Conservation (phyloP, 2,329 filamentous ascomycete species). For the Ambrosiella beaveri region DNA sequence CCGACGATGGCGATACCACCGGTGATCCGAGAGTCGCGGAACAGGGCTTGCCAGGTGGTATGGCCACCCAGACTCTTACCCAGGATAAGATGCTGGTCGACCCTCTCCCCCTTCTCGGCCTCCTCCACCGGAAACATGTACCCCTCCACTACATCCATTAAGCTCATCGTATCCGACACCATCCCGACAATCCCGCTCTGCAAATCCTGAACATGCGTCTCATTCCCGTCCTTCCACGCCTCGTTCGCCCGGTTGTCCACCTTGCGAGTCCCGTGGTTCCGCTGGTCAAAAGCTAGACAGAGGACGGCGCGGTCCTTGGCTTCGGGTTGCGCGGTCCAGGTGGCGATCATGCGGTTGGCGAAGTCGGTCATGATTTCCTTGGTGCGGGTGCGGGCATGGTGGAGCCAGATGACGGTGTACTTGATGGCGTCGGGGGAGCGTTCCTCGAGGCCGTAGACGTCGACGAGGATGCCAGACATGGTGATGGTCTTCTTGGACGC, state of each 20-base stretch:
- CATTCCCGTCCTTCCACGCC: slow-evolving; percentile 60
- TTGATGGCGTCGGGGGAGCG: slow-evolving; percentile 32
- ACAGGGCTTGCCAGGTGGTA: slow-evolving; percentile 65
- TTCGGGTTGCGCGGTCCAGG: slow-evolving; percentile 39
- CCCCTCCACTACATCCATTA: slow-evolving; percentile 63
- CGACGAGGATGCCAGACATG: slow-evolving; percentile 62
- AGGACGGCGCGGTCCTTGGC: slow-evolving; percentile 43
- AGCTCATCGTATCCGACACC: slow-evolving; percentile 51
- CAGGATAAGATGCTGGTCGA: slow-evolving; percentile 48
- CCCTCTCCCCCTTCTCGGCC: slow-evolving; percentile 25
- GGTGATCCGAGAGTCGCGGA: slow-evolving; percentile 63
- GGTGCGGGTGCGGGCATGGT: slow-evolving; percentile 59
- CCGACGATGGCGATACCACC: slow-evolving; percentile 69
- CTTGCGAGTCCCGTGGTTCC: slow-evolving; percentile 69
- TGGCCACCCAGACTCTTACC: slow-evolving; percentile 82
- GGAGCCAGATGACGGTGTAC: slow-evolving; percentile 74
- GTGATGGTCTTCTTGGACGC: slow-evolving; percentile 50
- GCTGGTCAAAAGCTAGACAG: slow-evolving; percentile 74
- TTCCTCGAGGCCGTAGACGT: slow-evolving; percentile 67
- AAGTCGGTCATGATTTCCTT: slow-evolving; percentile 61
- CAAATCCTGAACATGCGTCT: slow-evolving; percentile 80
- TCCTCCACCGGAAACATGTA: slow-evolving; percentile 46
- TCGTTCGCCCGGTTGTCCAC: slow-evolving; percentile 54
- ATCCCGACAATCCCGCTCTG: slow-evolving; percentile 59
- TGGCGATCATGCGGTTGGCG: slow-evolving; percentile 48